Percentiles rank a stretch among this genome's conserved stretches.
These are phyloP conservation scores for Tubosaeta sp. DNA, from an alignment of 768 basidiomycete species.

Conservation along the genomic window DNA sequence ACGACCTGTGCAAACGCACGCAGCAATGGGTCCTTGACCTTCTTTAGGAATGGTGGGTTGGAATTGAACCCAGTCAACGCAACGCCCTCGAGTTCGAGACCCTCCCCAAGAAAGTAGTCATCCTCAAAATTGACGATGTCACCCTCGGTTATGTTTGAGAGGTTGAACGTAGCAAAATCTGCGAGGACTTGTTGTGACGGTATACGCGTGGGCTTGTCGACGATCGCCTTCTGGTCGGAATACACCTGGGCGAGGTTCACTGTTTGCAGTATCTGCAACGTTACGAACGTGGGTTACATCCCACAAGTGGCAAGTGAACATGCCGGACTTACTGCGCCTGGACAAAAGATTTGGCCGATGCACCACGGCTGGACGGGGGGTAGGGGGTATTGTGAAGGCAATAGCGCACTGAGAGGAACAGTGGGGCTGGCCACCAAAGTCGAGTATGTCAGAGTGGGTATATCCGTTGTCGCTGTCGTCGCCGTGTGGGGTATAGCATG, in stretches of 20 bases:
- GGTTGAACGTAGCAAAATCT: conserved; percentile 50
- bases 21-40: conserved; percentile 65
- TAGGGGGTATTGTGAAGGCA: conserved; percentile 62
- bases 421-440: conserved; percentile 67
- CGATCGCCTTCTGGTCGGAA: conserved; percentile 82
- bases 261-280: conserved; percentile 69
- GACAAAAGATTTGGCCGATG: conserved; percentile 71
- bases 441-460: conserved; percentile 41
- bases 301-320: too few relatives aligned
- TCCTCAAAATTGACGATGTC: conserved; percentile 67
- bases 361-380: conserved; percentile 79
- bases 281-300: background rate
- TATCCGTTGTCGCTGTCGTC: conserved; percentile 14
- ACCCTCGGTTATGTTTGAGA: conserved; percentile 52
- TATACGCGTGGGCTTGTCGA: conserved; percentile 82
- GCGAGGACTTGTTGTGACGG: conserved; percentile 59
- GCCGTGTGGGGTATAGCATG: conserved; percentile 17
- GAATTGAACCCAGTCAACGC: conserved; percentile 57
- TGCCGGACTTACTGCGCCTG: conserved; percentile 54
- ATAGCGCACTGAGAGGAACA: conserved; percentile 41
- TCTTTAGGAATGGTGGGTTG: conserved; percentile 63
- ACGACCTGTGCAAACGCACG: conserved; percentile 75
- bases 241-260: conserved; percentile 75
- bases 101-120: conserved; percentile 77
- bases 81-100: conserved; percentile 70